Percentiles rank a stretch among this genome's conserved stretches.
These are phyloP conservation scores for Eucalyptus pauciflora DNA, from an alignment of 345 rosid genomes.

Conservation along the genomic window DNA sequence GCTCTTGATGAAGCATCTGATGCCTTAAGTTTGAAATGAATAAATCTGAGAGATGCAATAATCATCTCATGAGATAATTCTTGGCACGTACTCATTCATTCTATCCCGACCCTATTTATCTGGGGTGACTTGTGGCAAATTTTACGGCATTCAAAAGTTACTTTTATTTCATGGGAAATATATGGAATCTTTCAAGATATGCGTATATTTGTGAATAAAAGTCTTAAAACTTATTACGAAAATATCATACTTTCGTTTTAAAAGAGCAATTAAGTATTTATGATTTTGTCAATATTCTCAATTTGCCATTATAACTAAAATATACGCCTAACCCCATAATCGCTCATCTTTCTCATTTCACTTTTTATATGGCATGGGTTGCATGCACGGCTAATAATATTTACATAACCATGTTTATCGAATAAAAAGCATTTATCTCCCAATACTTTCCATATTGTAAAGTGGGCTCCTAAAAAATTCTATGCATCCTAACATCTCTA, in stretches of 20 bases:
- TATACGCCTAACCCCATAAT: no score
- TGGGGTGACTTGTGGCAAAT: neutral
- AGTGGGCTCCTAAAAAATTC: no score
- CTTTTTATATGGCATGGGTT: no score
- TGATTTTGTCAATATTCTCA: neutral
- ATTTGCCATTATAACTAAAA: neutral
- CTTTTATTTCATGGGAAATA: neutral
- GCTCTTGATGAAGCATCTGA: neutral
- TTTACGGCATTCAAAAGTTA: neutral
- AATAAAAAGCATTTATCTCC: no score
- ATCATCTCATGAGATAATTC: neutral
- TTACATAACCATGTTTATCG: no score
- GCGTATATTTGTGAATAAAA: no score
- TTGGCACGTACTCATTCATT: neutral
- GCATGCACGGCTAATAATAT: no score
- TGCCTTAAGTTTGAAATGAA: neutral
- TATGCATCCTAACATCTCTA: no score
- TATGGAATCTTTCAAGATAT: no score
- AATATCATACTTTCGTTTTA: no score
- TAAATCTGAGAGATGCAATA: neutral
- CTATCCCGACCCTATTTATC: neutral
- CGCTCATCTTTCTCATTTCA: no score
- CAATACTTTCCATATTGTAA: no score
- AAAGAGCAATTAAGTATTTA: neutral
- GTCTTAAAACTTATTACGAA: accelerated